Evolutionary conservation across 345 rosid genomes (phyloP).

Genomic region (Luvunga scandens): DNA sequence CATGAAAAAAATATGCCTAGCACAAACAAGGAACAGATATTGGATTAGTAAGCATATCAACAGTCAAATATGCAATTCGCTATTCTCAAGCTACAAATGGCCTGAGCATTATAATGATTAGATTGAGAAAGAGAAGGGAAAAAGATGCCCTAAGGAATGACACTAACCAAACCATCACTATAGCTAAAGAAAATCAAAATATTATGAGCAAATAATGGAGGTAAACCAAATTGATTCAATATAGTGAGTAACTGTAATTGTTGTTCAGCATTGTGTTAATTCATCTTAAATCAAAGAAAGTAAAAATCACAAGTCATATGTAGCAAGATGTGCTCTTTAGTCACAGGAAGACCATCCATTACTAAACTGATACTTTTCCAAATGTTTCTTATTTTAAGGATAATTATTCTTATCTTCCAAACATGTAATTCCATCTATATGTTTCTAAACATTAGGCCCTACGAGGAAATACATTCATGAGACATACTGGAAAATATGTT

Average conservation of each 20-base stretch:
- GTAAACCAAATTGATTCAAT: background rate
- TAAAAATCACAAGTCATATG: background rate
- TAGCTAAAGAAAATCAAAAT: background rate
- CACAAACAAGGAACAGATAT: background rate
- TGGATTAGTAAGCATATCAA: constrained; percentile 13
- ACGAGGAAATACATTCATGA: background rate
- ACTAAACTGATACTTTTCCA: background rate
- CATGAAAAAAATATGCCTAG: constrained; percentile 69
- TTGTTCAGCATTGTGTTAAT: background rate
- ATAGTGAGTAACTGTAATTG: background rate
- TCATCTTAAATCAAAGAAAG: background rate
- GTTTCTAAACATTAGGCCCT: background rate
- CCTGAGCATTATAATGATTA: constrained; percentile 1
- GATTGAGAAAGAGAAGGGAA: background rate
- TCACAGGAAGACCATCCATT: background rate
- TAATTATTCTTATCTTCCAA: background rate
- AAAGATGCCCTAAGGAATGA: background rate
- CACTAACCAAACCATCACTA: constrained; percentile 8
- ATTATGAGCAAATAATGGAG: background rate
- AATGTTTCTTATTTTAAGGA: constrained; percentile 1
- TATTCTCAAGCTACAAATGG: background rate
- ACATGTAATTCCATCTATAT: constrained; percentile 1
- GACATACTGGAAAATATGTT: constrained; percentile 79
- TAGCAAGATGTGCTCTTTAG: background rate
- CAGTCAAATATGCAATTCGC: background rate